These are phyloP conservation scores for Lumnitzera racemosa DNA, from an alignment of 345 rosid species.

Conservation along the genomic window DNA sequence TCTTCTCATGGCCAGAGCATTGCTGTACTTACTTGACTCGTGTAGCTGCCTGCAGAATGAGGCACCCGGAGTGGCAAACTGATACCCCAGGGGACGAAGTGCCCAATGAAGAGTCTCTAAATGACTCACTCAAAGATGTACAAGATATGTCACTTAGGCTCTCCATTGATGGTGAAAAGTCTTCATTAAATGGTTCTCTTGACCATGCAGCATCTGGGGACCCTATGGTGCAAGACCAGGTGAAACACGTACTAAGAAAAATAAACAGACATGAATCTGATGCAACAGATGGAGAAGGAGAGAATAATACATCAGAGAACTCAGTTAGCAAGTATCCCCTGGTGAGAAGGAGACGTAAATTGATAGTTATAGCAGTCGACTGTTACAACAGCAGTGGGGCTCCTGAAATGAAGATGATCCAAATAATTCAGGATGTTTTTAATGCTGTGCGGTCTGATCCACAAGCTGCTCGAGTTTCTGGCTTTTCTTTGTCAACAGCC, in stretches of 20 bases:
- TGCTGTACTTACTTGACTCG: constrained; percentile 93
- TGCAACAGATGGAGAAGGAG: constrained; percentile 35
- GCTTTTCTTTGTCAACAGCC: constrained; percentile 77
- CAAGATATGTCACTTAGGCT: constrained; percentile 95
- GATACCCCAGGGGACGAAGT: constrained; percentile 70
- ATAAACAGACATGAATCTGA: constrained; percentile 47
- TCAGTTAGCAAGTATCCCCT: constrained; percentile 60
- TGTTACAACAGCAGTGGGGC: constrained; percentile 59
- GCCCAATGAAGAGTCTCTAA: constrained; percentile 52
- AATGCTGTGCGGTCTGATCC: constrained; percentile 62
- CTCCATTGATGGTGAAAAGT: constrained; percentile 82
- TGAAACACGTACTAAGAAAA: constrained; percentile 63
- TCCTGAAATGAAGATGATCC: constrained; percentile 56
- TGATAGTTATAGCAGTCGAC: constrained; percentile 72
- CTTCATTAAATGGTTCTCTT: constrained; percentile 45
- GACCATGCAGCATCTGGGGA: constrained; percentile 39
- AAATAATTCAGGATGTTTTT: constrained; percentile 48
- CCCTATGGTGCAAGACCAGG: constrained; percentile 51
- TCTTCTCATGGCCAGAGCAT: constrained; percentile 98
- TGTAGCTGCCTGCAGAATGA: constrained; percentile 85
- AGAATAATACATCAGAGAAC: constrained; percentile 40
- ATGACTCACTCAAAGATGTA: constrained; percentile 85
- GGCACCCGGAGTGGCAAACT: constrained; percentile 94
- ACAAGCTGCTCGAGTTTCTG: constrained; percentile 50
- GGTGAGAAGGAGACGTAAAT: constrained; percentile 62